These are phyloP conservation scores for Nosema granulosis DNA, from an alignment of 371 early-diverging fungal genomes.

Conservation along the genomic window DNA sequence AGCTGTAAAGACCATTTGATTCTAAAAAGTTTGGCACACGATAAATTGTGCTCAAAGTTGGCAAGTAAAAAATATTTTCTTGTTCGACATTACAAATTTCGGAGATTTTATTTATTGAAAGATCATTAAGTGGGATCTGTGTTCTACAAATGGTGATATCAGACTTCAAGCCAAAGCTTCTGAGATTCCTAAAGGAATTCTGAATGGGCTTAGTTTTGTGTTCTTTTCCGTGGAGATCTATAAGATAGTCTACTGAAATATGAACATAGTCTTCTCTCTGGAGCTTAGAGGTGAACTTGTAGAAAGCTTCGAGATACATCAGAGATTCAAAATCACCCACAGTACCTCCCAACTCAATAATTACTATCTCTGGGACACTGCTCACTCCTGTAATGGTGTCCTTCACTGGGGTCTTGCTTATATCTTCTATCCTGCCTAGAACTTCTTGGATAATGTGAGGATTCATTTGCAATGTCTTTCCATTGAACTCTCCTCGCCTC, in stretches of 20 bases:
- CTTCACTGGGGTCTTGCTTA: constrained; percentile 74
- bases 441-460: constrained; percentile 93
- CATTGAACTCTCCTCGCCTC: constrained; percentile 87
- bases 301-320: constrained; percentile 93
- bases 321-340: constrained; percentile 96
- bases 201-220: constrained; percentile 98
- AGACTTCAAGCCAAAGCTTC: constrained; percentile 86
- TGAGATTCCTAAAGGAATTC: constrained; percentile 81
- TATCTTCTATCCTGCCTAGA: constrained; percentile 89
- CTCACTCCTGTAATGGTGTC: constrained; percentile 69
- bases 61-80: constrained; percentile 81
- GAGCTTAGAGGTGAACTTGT: constrained; percentile 93
- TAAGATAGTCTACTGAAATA: constrained; percentile 90
- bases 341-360: constrained; percentile 96
- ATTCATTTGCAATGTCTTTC: constrained; percentile 95
- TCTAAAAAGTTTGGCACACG: constrained; percentile 85
- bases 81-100: constrained; percentile 92
- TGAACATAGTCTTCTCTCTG: constrained; percentile 90
- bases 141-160: constrained; percentile 92
- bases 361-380: constrained; percentile 80
- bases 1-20: constrained; percentile 74
- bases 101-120: constrained; percentile 81
- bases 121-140: constrained; percentile 73
- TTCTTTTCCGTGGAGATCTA: constrained; percentile 87
- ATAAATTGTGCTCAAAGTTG: constrained; percentile 85